Evolutionary conservation across 2,329 filamentous ascomycete genomes (phyloP).

Genomic region (Sporothrix globosa): DNA sequence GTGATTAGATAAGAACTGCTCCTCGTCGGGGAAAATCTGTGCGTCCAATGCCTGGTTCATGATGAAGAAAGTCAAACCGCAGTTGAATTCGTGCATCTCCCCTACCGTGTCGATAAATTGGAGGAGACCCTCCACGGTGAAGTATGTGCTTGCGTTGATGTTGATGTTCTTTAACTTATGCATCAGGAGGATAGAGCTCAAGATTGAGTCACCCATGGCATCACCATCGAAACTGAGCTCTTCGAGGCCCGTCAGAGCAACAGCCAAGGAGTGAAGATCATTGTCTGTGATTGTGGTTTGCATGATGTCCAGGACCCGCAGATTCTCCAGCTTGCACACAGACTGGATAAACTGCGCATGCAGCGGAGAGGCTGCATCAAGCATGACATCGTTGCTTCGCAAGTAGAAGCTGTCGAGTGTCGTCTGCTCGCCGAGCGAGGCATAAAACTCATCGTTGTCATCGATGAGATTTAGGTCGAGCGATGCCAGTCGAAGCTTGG

Average conservation of each 20-base stretch:
- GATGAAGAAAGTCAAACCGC: constrained; percentile 44
- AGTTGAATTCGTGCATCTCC: constrained; percentile 21
- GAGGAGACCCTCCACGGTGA: constrained; percentile 56
- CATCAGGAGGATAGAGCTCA: constrained; percentile 45
- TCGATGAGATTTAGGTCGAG: constrained; percentile 54
- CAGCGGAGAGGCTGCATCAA: constrained; percentile 43
- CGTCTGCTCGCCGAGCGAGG: constrained; percentile 54
- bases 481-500: constrained; percentile 50
- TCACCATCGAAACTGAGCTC: constrained; percentile 61
- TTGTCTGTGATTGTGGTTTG: constrained; percentile 54
- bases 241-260: constrained; percentile 54
- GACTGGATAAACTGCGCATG: constrained; percentile 43
- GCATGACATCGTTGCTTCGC: constrained; percentile 35
- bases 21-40: constrained; percentile 40
- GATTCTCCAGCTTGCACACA: constrained; percentile 54
- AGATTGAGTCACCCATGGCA: constrained; percentile 53
- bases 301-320: constrained; percentile 58
- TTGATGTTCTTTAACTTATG: constrained; percentile 55
- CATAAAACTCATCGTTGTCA: constrained; percentile 56
- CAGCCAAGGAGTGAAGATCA: constrained; percentile 54
- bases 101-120: constrained; percentile 47
- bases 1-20: constrained; percentile 37
- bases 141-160: constrained; percentile 58
- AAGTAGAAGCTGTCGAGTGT: constrained; percentile 46
- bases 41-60: constrained; percentile 42